Evolutionary conservation across 1,139 yeast species (phyloP).

Genomic region (Kurtzmaniella quercitrusa): DNA sequence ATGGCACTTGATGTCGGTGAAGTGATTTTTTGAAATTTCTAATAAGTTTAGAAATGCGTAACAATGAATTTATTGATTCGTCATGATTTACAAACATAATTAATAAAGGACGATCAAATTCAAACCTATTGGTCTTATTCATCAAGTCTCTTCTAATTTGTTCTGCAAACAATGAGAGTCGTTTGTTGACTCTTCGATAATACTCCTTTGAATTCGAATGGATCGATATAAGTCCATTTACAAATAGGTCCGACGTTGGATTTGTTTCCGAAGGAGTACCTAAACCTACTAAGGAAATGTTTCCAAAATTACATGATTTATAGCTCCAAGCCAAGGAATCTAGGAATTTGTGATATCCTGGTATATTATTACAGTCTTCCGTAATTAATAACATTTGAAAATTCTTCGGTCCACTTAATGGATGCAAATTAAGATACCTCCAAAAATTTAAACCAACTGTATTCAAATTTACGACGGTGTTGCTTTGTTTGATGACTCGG

Average conservation of each 20-base stretch:
- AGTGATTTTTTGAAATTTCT: conserved; percentile 43
- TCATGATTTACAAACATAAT: conserved; percentile 45
- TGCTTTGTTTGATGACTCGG: conserved; percentile 26
- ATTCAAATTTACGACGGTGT: conserved; percentile 31
- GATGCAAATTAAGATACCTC: conserved; percentile 54
- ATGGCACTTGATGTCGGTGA: conserved; percentile 36
- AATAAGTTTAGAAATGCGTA: conserved; percentile 46
- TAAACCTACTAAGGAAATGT: conserved; percentile 29
- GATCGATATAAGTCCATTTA: conserved; percentile 18
- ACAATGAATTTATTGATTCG: conserved; percentile 38
- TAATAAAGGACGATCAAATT: conserved; percentile 44
- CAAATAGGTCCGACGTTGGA: conserved; percentile 29
- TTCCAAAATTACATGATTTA: conserved; percentile 47
- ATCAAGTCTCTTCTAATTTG: conserved; percentile 36
- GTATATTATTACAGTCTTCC: conserved; percentile 18
- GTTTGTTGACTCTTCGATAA: conserved; percentile 27
- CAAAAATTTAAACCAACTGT: conserved; percentile 43
- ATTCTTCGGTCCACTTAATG: conserved; percentile 45
- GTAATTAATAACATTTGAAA: conserved; percentile 51
- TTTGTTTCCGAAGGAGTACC: conserved; percentile 27
- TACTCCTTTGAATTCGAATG: conserved; percentile 1
- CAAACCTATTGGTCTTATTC: conserved; percentile 38
- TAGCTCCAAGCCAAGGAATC: conserved; percentile 40
- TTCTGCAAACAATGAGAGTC: conserved; percentile 30
- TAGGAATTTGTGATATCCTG: conserved; percentile 23